A percentile compares a stretch with the other conserved stretches of the same genome.
Evolutionary conservation across 2,329 filamentous ascomycete species (phyloP).

Genomic region (Cladosporium sp.): DNA sequence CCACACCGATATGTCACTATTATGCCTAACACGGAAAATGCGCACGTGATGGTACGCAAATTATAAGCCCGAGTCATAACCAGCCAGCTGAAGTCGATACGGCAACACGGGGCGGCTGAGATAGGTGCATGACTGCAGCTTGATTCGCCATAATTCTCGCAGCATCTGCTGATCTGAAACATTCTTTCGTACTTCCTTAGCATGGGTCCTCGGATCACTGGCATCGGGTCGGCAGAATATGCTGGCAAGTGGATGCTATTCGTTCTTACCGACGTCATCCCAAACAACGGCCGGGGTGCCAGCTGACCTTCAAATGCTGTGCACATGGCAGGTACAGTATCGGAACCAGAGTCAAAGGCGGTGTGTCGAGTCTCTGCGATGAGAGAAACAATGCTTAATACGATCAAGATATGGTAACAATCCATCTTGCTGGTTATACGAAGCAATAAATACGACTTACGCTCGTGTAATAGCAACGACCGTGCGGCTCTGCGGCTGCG

Average conservation of each 20-base stretch:
- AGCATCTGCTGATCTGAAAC: conserved; percentile 2
- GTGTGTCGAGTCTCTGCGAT: not conserved
- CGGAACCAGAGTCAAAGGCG: not conserved
- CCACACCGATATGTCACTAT: not conserved
- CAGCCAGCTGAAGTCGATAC: not conserved
- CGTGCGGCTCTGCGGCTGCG: conserved; percentile 13
- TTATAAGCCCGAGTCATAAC: not conserved
- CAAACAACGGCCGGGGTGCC: not conserved
- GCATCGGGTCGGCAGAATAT: conserved; percentile 1
- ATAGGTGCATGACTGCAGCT: not conserved
- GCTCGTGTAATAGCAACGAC: not conserved
- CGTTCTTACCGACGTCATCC: conserved; percentile 6
- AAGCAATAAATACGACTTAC: not conserved
- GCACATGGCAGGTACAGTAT: not conserved
- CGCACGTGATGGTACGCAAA: not conserved
- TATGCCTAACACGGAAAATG: not conserved
- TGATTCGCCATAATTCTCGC: not conserved
- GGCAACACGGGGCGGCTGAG: not conserved
- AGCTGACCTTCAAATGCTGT: not conserved
- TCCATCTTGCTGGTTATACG: not conserved
- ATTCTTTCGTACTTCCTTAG: not conserved
- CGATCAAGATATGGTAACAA: not conserved
- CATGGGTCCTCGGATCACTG: not conserved
- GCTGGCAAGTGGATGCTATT: conserved; percentile 1
- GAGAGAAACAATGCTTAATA: not conserved